Conservation (phyloP, 192 early-diverging fungal species). For the Coemansia sp. region DNA sequence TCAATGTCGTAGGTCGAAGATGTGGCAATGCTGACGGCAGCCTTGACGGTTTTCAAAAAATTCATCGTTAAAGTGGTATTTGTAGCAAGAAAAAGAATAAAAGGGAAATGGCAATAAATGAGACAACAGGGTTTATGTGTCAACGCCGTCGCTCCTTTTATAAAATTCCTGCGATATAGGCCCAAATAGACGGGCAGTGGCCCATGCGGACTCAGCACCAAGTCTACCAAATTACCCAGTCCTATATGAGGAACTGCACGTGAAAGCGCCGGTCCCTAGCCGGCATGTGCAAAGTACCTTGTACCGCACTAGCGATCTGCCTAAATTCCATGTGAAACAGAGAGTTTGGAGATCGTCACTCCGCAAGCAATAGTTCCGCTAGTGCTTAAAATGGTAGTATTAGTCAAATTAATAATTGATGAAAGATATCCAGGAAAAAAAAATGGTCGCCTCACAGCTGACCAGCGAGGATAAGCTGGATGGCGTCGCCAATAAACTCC, state of each 20-base stretch:
- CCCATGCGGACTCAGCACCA: background rate
- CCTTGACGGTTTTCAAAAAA: constrained; percentile 17
- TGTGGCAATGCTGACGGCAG: constrained; percentile 29
- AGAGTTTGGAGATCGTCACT: background rate
- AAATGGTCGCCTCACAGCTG: constrained; percentile 17
- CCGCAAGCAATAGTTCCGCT: background rate
- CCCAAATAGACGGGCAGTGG: background rate
- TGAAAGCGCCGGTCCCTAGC: background rate
- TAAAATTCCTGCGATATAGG: background rate
- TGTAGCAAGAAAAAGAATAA: constrained; percentile 1
- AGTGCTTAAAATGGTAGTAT: background rate
- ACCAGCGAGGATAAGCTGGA: constrained; percentile 50
- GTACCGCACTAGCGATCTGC: background rate
- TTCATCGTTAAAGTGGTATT: constrained; percentile 12
- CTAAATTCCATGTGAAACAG: background rate
- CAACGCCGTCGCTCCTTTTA: background rate
- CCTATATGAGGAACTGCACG: background rate
- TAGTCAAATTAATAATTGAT: background rate
- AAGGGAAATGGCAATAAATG: background rate
- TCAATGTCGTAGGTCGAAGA: constrained; percentile 39
- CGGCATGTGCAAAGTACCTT: background rate
- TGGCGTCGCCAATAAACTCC: constrained; percentile 72
- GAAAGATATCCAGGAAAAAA: constrained; percentile 3
- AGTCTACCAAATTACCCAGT: background rate
- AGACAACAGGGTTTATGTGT: background rate